phyloP scores from a whole-genome alignment of 228 moss, liverwort and hornwort genomes.

The Sphagnum magellanicum region DNA sequence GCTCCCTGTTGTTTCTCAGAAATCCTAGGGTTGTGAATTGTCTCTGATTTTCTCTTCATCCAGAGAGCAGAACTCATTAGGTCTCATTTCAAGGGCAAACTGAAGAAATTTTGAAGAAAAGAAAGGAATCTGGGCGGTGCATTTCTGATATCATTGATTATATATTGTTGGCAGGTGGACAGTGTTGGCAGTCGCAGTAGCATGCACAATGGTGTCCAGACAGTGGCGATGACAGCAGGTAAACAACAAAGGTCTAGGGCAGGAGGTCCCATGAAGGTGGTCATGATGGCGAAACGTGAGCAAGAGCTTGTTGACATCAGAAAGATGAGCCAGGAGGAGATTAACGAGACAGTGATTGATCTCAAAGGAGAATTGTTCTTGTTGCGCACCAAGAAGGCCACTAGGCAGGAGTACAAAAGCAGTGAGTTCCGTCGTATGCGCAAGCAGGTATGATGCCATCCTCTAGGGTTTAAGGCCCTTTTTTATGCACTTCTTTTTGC shows the following conservation, averaged over 20 bases:
- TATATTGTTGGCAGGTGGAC: background rate
- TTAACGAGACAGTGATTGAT: slow-evolving; percentile 65
- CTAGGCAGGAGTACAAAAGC: slow-evolving; percentile 87
- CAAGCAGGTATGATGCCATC: slow-evolving; percentile 44
- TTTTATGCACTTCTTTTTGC: too few species aligned
- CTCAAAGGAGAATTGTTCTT: slow-evolving; percentile 94
- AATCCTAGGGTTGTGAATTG: background rate
- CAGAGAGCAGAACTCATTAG: background rate
- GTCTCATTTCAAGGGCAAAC: background rate
- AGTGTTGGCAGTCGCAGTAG: slow-evolving; percentile 8
- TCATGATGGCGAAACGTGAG: slow-evolving; percentile 74
- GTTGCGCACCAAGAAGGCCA: slow-evolving; percentile 88
- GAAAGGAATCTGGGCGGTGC: background rate
- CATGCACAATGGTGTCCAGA: slow-evolving; percentile 2
- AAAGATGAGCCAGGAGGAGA: slow-evolving; percentile 73
- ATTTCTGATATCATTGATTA: background rate
- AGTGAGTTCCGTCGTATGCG: slow-evolving; percentile 89
- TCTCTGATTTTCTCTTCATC: background rate
- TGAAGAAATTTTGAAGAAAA: background rate
- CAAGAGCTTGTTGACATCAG: slow-evolving; percentile 66
- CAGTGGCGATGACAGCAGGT: slow-evolving; percentile 5
- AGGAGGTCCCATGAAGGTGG: slow-evolving; percentile 17
- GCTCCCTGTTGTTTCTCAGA: background rate
- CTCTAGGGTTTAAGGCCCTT: too few species aligned
- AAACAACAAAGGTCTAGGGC: background rate